Conservation (phyloP, 1,284 basidiomycete species). For the Rhodotorula sp. region DNA sequence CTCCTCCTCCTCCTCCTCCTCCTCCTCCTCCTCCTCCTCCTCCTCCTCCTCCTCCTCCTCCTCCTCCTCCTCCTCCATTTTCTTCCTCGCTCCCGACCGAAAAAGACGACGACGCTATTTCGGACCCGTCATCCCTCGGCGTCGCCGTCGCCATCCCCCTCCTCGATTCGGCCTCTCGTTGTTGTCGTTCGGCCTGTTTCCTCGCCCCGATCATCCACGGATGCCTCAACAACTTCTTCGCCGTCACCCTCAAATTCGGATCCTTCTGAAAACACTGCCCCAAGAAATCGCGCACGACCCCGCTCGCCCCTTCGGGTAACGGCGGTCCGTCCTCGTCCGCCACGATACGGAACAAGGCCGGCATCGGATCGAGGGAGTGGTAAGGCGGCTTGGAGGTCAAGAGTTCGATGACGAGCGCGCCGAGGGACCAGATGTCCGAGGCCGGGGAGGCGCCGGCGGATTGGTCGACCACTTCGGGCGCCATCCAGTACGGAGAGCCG, state of each 20-base stretch:
- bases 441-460: conserved; percentile 86
- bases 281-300: conserved; percentile 86
- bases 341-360: conserved; percentile 94
- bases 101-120: too few species aligned
- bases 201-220: conserved; percentile 91
- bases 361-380: conserved; percentile 94
- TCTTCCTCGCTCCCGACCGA: too few species aligned
- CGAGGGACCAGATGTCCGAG: conserved; percentile 94
- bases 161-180: conserved; percentile 49
- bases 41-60: too few species aligned
- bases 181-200: conserved; percentile 58
- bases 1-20: too few species aligned
- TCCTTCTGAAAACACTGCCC: conserved; percentile 99
- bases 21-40: too few species aligned
- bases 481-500: conserved; percentile 99
- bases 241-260: conserved; percentile 85
- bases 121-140: too few species aligned
- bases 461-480: conserved; percentile 96
- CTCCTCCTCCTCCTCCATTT: conserved; percentile 51
- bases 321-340: conserved; percentile 89
- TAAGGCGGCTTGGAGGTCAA: conserved; percentile 95
- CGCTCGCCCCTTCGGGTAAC: conserved; percentile 87
- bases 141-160: conserved; percentile 39
- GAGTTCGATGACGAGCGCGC: conserved; percentile 94
- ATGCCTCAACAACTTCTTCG: conserved; percentile 86